A percentile compares a stretch with the other conserved stretches of the same genome.
These are phyloP conservation scores for Colletotrichum agaves DNA, from an alignment of 2,329 filamentous ascomycete species.

Conservation along the genomic window DNA sequence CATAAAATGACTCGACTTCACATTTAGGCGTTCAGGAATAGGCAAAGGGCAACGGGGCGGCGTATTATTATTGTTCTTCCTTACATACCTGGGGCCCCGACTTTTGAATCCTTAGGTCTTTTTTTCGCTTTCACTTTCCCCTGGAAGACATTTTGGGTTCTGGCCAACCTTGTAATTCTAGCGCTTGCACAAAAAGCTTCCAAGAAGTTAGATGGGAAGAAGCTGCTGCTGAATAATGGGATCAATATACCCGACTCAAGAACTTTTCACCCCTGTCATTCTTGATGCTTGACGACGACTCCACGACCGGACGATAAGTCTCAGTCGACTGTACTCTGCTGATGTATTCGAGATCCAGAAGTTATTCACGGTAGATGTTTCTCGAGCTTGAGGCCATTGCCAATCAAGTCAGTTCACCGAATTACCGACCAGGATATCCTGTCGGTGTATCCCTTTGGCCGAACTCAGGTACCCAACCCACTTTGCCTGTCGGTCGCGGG, in stretches of 20 bases:
- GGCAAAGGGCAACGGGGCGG: conserved; percentile 26
- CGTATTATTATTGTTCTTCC: conserved; percentile 7
- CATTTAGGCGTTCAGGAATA: conserved; percentile 30
- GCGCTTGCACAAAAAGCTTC: background rate
- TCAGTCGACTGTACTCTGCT: no score
- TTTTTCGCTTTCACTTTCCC: background rate
- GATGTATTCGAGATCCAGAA: no score
- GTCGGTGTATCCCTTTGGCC: conserved; percentile 4
- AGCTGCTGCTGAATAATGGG: conserved; percentile 14
- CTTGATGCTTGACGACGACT: no score
- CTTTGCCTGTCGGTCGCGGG: background rate
- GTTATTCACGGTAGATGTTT: no score
- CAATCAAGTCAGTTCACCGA: no score
- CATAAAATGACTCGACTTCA: conserved; percentile 20
- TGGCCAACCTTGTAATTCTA: conserved; percentile 15
- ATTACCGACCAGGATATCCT: background rate
- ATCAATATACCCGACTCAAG: conserved; percentile 12
- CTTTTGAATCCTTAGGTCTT: background rate
- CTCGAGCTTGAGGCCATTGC: no score
- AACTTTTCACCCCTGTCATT: no score
- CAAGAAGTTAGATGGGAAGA: conserved; percentile 6
- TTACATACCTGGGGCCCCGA: background rate
- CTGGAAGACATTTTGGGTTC: conserved; percentile 5
- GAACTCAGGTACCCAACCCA: background rate
- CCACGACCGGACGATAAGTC: no score